Evolutionary conservation across 495 filamentous ascomycete species (phyloP).

Genomic region (Penicillium tannophilum): DNA sequence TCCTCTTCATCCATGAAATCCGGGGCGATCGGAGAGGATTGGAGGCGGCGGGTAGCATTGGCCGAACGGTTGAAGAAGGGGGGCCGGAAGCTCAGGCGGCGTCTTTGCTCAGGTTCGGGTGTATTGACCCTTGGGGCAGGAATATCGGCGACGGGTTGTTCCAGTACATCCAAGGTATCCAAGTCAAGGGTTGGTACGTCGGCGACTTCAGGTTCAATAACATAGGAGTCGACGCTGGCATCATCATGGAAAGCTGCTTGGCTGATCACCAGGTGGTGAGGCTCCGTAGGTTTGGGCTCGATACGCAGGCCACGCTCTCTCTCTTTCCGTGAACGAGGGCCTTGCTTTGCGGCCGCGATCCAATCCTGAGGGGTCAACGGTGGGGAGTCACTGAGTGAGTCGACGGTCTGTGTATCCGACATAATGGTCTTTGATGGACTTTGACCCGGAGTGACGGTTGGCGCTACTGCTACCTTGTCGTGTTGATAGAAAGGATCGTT

Average conservation of each 20-base stretch:
- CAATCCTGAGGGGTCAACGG: slow-evolving; percentile 47
- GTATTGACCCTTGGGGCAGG: slow-evolving; percentile 22
- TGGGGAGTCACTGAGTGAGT: slow-evolving; percentile 21
- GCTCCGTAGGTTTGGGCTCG: slow-evolving; percentile 16
- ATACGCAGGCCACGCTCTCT: slow-evolving; percentile 8
- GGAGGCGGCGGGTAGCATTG: slow-evolving; percentile 23
- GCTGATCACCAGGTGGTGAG: slow-evolving; percentile 17
- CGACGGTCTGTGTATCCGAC: slow-evolving; percentile 5
- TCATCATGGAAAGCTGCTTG: slow-evolving; percentile 26
- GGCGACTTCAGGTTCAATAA: slow-evolving; percentile 31
- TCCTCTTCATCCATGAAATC: slow-evolving; percentile 31
- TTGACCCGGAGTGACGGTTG: slow-evolving; percentile 26
- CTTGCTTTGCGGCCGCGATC: slow-evolving; percentile 43
- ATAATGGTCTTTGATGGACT: slow-evolving; percentile 23
- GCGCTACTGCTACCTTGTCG: slow-evolving; percentile 21
- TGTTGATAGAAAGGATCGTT: slow-evolving; percentile 26
- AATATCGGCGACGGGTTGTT: slow-evolving; percentile 14
- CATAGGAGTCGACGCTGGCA: slow-evolving; percentile 33
- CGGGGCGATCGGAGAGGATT: slow-evolving; percentile 28
- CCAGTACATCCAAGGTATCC: slow-evolving; percentile 22
- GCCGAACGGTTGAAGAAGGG: slow-evolving; percentile 39
- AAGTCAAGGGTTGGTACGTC: slow-evolving; percentile 39
- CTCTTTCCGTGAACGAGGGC: slow-evolving; percentile 25
- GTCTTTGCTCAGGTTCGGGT: slow-evolving; percentile 30
- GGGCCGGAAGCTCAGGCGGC: slow-evolving; percentile 40